These are phyloP conservation scores for Malbranchea cinnamomea DNA, from an alignment of 2,329 filamentous ascomycete species.

Conservation along the genomic window DNA sequence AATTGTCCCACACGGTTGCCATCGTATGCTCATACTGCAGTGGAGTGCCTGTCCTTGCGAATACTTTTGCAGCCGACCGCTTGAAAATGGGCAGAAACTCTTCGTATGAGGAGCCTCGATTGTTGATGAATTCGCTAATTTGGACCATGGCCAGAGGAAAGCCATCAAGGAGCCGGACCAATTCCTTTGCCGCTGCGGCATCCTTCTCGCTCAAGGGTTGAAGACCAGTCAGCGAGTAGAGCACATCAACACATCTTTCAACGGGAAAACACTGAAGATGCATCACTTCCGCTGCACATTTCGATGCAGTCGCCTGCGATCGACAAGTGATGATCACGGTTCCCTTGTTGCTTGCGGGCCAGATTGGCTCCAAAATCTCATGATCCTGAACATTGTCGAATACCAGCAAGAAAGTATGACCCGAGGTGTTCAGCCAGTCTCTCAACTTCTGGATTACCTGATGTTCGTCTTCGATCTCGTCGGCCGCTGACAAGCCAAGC, in stretches of 20 bases:
- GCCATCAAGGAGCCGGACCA: constrained; percentile 4
- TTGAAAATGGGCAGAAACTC: constrained; percentile 4
- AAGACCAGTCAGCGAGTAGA: constrained; percentile 3
- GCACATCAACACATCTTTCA: constrained; percentile 2
- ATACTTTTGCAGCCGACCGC: constrained; percentile 1
- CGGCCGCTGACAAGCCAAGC: constrained; percentile 1
- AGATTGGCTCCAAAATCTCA: constrained; percentile 2
- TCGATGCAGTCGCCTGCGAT: constrained; percentile 1
- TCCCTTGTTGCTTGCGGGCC: constrained; percentile 4
- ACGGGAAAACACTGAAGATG: constrained; percentile 1
- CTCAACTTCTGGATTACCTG: constrained; percentile 1
- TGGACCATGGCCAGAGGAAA: constrained; percentile 6
- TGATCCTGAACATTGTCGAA: constrained; percentile 4
- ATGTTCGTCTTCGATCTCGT: constrained; percentile 1
- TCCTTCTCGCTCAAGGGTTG: constrained; percentile 4
- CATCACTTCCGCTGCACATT: constrained; percentile 1
- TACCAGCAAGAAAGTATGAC: constrained; percentile 4
- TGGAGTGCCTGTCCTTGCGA: not conserved
- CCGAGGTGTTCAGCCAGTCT: constrained; percentile 5
- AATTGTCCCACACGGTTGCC: constrained; percentile 4
- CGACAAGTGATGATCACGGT: constrained; percentile 5
- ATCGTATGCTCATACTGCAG: constrained; percentile 4
- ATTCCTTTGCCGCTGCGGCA: not conserved
- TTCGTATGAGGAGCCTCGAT: constrained; percentile 5
- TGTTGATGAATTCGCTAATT: constrained; percentile 4